phyloP scores from a whole-genome alignment of 345 rosid genomes.

The Hibiscus mutabilis region DNA sequence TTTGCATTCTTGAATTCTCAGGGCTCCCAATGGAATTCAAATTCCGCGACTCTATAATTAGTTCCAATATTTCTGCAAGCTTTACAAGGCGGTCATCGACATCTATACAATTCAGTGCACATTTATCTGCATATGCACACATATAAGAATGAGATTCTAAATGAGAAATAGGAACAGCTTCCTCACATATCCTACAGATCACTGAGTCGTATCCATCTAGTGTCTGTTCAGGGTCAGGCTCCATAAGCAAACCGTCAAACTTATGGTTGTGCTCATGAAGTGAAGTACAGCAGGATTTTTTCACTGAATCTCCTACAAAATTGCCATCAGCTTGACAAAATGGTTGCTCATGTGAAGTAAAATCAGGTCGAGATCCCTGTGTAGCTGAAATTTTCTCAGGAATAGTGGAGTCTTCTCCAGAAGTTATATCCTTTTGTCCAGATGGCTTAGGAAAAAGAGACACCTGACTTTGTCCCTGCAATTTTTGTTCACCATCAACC shows the following conservation, averaged over 20 bases:
- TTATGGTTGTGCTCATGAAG: slow-evolving; percentile 30
- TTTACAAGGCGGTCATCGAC: slow-evolving; percentile 63
- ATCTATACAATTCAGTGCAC: slow-evolving; percentile 61
- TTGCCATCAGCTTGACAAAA: slow-evolving; percentile 24
- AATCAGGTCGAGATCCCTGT: slow-evolving; percentile 25
- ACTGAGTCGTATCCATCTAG: slow-evolving; percentile 44
- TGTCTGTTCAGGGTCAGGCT: slow-evolving; percentile 36
- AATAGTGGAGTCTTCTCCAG: slow-evolving; percentile 22
- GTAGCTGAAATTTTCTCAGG: slow-evolving; percentile 25
- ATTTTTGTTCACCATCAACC: slow-evolving; percentile 21
- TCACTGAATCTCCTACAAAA: slow-evolving; percentile 16
- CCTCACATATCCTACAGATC: slow-evolving; percentile 79
- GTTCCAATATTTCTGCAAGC: slow-evolving; percentile 70
- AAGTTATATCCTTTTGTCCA: slow-evolving; percentile 25
- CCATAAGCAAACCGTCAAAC: slow-evolving; percentile 27
- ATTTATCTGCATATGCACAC: slow-evolving; percentile 86
- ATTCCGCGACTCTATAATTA: slow-evolving; percentile 56
- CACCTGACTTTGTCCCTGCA: slow-evolving; percentile 18
- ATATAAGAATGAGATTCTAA: slow-evolving; percentile 79
- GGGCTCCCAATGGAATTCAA: slow-evolving; percentile 46
- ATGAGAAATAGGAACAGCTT: slow-evolving; percentile 55
- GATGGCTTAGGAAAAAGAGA: slow-evolving; percentile 30
- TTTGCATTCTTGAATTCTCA: slow-evolving; percentile 44
- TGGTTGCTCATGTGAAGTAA: slow-evolving; percentile 25
- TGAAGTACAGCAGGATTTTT: slow-evolving; percentile 18